Percentiles rank a stretch among this genome's conserved stretches.
phyloP scores from a whole-genome alignment of 1,284 basidiomycete genomes.

The Kwoniella shivajii region DNA sequence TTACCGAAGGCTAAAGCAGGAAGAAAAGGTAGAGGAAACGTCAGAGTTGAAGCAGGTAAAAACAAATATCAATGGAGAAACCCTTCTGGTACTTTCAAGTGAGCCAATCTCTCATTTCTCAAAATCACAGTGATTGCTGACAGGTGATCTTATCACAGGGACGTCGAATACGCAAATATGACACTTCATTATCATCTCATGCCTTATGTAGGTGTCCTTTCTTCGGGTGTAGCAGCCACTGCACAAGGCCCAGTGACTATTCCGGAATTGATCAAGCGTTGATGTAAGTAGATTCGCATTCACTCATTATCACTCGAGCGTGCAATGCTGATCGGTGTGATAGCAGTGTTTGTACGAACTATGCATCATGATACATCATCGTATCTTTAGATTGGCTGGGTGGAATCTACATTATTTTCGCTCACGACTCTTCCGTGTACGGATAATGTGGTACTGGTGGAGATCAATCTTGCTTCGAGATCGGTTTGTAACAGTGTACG shows the following conservation, averaged over 20 bases:
- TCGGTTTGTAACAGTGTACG: no score
- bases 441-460: no score
- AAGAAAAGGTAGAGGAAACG: constrained; percentile 39
- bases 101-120: constrained; percentile 19
- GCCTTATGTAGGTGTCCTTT: constrained; percentile 55
- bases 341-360: not conserved
- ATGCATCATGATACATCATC: not conserved
- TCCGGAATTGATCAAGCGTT: constrained; percentile 31
- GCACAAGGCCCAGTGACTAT: constrained; percentile 39
- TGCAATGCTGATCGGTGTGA: not conserved
- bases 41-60: constrained; percentile 46
- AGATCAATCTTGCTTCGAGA: no score
- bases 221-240: constrained; percentile 50
- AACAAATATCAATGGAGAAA: constrained; percentile 51
- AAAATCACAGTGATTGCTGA: not conserved
- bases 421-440: no score
- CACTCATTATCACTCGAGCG: not conserved
- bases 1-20: constrained; percentile 23
- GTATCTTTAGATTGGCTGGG: no score
- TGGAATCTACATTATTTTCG: no score
- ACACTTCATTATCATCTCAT: constrained; percentile 54
- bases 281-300: not conserved
- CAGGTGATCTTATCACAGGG: constrained; percentile 20
- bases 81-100: constrained; percentile 51
- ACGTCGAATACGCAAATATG: constrained; percentile 47